Evolutionary conservation across 108 stramenopile species (phyloP), one percentile per base, ranked within the genome.

Genomic region (Pseudonitzschia delicatissima): DNA sequence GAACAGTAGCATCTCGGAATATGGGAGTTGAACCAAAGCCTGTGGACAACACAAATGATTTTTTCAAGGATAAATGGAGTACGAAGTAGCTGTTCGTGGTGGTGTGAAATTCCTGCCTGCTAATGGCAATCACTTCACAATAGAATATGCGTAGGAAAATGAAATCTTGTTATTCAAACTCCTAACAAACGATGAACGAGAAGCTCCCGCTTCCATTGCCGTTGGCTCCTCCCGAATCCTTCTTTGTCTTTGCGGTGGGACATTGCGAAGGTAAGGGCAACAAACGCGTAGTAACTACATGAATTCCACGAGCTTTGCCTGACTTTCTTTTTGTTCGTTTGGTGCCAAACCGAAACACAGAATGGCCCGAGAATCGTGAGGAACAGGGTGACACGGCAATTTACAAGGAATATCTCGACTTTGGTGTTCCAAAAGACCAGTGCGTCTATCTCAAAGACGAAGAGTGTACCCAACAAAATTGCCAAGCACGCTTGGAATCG

Each of bases 341-440:
- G 11, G 51, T 32, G 29, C 12, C 27, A 27, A 12, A 27, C 47
- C 28, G 0, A 39, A 11, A 12, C 26, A 44, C 0, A 65, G 73
- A 74, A 53, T 74, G 67, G 66, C 62, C 66, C 0, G 67, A 67
- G 31, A 62, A 67, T 44, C 66, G 73, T 17, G 45, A 27, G 11
- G 67, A 67, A 62, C 61, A 74, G 35, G 73, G 73, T 23, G 73
- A 74, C 39, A 52, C 67, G 28, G 73, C 61, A 21, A 26, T 74
- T 8, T 67, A 74, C 45, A 28, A 53, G 12, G 67, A 62, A 40
- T 74, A 68, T 27, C 40, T 68, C 23, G 26, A 60, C n/a, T 35
- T 50, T 58, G 67, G 73, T 11, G 62, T 74, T 2, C 73, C 73
- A 1, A n/a, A 31, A 15, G 62, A 74, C 50, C 59, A 74, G 18